Evolutionary conservation across 2,329 filamentous ascomycete species (phyloP), one percentile per base, ranked within the genome.

Genomic region (Podosphaera fusca): DNA sequence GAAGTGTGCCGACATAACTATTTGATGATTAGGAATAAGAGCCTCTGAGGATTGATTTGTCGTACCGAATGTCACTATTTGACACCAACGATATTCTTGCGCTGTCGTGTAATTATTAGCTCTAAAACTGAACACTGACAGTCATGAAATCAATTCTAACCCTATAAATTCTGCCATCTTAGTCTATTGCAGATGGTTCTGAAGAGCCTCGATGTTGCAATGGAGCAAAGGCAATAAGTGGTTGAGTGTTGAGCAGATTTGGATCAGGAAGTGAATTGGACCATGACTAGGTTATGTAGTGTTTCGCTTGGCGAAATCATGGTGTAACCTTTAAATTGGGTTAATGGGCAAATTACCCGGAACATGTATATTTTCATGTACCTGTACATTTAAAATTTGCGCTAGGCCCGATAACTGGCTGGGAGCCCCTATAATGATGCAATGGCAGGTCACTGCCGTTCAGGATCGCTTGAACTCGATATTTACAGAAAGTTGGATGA

Each of bases 21-120:
- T 59, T 60, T 61, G 70, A 33, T 49, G 12, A 53, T 64, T 59
- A 65, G 61, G 33, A 14, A 55, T 40, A 42, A 12, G 40, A 9
- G 7, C n/a, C 12, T 29, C 21, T 2, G 21, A 40, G 29, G 58
- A 42, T 51, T 42, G 12, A 55, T 58, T 56, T 40, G 59, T 72
- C 81, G 68, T 77, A 95, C 86, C 89, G 86, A 73, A 95, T 95
- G 73, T 95, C 88, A 72, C 87, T 95, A 76, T 90, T 94, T 60
- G 89, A 95, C 72, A 95, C 92, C 73, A 95, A 81, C 61, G 88
- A 95, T 76, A 95, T 95, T 70, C 85, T 84, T 72, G 89, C 86
- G 73, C 87, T 89, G 58, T 50, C 47, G 50, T 46, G 55, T 12
- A 52, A 29, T 56, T 50, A 61, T 66, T 58, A 67, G 64, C 57